These are phyloP conservation scores for Hygrophorus pudorinus DNA, from an alignment of 768 basidiomycete genomes.

Conservation along the genomic window DNA sequence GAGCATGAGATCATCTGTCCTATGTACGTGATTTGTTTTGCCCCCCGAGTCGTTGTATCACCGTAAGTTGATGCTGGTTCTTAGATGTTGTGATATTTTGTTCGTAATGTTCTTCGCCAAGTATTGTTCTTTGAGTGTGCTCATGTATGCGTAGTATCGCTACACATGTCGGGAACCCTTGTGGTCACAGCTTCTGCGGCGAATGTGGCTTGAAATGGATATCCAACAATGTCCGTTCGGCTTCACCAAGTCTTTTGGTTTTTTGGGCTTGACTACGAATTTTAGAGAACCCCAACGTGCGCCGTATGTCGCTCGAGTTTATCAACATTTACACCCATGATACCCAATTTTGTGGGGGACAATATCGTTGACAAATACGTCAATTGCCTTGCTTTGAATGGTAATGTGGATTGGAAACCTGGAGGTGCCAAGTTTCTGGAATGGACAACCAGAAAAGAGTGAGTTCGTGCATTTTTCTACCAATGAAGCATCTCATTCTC, in stretches of 20 bases:
- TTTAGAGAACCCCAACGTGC: slow-evolving; percentile 32
- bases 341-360: slow-evolving; percentile 58
- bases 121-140: background rate
- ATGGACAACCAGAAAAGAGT: slow-evolving; percentile 49
- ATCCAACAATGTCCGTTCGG: slow-evolving; percentile 35
- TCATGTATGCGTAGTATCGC: slow-evolving; percentile 40
- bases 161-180: slow-evolving; percentile 56
- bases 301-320: slow-evolving; percentile 50
- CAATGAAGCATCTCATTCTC: background rate
- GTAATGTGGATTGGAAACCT: slow-evolving; percentile 41
- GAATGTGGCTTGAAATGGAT: slow-evolving; percentile 58
- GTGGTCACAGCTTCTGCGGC: slow-evolving; percentile 67
- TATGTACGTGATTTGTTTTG: slow-evolving; percentile 39
- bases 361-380: slow-evolving; percentile 52
- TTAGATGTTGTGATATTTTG: slow-evolving; percentile 67
- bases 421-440: slow-evolving; percentile 38
- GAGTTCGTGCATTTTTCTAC: slow-evolving; percentile 13
- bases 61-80: slow-evolving; percentile 2
- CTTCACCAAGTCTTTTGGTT: background rate
- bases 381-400: slow-evolving; percentile 32
- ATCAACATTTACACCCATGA: slow-evolving; percentile 31
- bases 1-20: slow-evolving; percentile 64
- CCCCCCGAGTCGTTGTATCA: slow-evolving; percentile 6
- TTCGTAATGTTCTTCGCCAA: slow-evolving; percentile 14
- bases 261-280: slow-evolving; percentile 16